A percentile compares a stretch with the other conserved stretches of the same genome.
phyloP scores from a whole-genome alignment of 108 stramenopile genomes.

The Cyclostephanos tholiformis region DNA sequence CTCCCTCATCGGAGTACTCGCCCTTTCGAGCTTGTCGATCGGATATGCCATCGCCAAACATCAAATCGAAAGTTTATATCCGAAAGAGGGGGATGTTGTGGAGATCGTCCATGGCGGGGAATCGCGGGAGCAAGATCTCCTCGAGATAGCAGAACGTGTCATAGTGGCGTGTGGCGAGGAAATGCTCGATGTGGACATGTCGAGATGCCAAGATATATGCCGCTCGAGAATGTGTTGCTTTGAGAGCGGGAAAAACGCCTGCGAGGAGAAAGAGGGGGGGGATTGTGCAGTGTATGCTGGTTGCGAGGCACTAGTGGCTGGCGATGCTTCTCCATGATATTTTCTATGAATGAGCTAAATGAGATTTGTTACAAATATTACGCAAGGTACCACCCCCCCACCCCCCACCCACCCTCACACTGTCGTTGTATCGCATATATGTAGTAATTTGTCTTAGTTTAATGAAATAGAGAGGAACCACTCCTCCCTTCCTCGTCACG shows the following conservation, averaged over 20 bases:
- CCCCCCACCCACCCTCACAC: too few species aligned
- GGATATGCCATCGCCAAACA: background rate
- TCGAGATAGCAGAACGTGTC: conserved; percentile 5
- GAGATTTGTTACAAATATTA: too few species aligned
- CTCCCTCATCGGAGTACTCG: background rate
- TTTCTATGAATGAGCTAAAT: background rate
- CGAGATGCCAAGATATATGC: background rate
- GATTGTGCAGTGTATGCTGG: conserved; percentile 4
- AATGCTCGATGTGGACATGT: background rate
- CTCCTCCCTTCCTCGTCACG: too few species aligned
- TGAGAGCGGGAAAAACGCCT: background rate
- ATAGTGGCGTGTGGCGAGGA: background rate
- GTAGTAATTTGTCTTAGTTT: too few species aligned
- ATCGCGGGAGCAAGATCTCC: background rate
- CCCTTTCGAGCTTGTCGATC: background rate
- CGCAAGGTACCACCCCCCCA: too few species aligned
- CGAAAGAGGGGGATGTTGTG: background rate
- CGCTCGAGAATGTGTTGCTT: conserved; percentile 6
- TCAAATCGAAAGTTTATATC: background rate
- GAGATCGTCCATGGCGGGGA: background rate
- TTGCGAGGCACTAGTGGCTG: background rate
- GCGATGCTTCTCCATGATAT: background rate
- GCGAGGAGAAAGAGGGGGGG: background rate
- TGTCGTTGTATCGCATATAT: too few species aligned
- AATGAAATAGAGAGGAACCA: too few species aligned